Base-by-base conservation (phyloP, 163 green algal species). In the Scenedesmus sp. region DNA sequence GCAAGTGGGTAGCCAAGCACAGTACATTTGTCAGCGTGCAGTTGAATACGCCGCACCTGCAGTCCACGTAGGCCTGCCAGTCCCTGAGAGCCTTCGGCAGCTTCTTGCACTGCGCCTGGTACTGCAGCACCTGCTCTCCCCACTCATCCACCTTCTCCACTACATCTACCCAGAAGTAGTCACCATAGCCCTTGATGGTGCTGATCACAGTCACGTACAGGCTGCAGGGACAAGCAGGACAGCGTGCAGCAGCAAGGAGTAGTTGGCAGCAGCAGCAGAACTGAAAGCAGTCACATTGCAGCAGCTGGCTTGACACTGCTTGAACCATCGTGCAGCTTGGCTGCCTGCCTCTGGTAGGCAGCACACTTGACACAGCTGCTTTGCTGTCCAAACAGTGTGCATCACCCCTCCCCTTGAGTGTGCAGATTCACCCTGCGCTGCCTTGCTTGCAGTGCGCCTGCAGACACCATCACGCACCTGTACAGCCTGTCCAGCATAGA, bases 61-160 rank as follows among this genome's bases (percentile, higher is more conserved):
- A 98, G 94, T 98, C 97, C n/a, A 96, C 93, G 93, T 98, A 99
- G 3, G 97, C 97, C 33, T 93, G 95, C 97, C 97, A 99, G 80
- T 99, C 97, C 33, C 97, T 94, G 88, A 99, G 94, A 30, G 96
- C 96, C 93, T 99, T 99, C 68, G 98, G 97, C 83, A 99, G 96
- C 93, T 97, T 97, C 93, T 98, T 98, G 86, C 83, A 94, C 90
- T 96, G 92, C 15, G 89, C 91, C 93, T 99, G 97, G 94, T 98
- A 98, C 86, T 94, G 93, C 87, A 97, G 95, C 40, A 98, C 95
- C 83, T 96, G 93, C 82, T 98, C 96, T 26, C 90, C 96, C 97
- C 98, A 98, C 90, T 96, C 92, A 70, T 98, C 96, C 70, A 99
- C 97, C 87, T 98, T 96, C 87, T 97, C 95, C 85, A 99, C 96